phyloP scores from a whole-genome alignment of 2,329 filamentous ascomycete species.

The Sclerotinia spermophila region DNA sequence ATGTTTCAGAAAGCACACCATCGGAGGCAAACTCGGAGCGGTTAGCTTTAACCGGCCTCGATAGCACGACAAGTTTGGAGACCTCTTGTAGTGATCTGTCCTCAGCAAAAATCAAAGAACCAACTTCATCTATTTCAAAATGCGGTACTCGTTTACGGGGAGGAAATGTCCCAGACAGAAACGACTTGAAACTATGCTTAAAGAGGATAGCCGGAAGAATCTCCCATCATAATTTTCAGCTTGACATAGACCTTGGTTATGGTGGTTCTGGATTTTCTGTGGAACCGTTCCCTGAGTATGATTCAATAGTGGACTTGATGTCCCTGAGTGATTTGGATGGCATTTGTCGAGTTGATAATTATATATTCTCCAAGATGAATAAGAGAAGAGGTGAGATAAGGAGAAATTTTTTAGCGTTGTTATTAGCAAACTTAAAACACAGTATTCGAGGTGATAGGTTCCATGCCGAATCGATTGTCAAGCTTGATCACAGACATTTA shows the following conservation, averaged over 20 bases:
- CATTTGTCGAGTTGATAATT: neutral
- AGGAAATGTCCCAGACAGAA: neutral
- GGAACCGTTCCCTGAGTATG: constrained; percentile 1
- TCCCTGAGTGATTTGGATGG: neutral
- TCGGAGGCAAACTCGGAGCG: neutral
- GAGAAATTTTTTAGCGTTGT: too few species aligned
- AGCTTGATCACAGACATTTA: neutral
- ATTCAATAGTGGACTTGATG: neutral
- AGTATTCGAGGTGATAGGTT: neutral
- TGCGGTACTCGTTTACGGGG: neutral
- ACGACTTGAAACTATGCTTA: too few species aligned
- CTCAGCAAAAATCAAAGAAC: neutral
- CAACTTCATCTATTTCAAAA: neutral
- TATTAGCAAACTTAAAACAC: neutral
- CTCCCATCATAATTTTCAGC: neutral
- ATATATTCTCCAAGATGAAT: neutral
- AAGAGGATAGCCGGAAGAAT: neutral
- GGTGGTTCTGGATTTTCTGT: neutral
- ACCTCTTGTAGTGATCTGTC: neutral
- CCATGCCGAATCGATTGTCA: neutral
- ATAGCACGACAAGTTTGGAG: neutral
- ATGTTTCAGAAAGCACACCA: neutral
- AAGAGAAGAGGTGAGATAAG: neutral
- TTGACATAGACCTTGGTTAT: constrained; percentile 3
- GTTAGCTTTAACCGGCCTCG: neutral